Base-by-base conservation (phyloP, 306 rosid genomes). In the Glycine tomentella region DNA sequence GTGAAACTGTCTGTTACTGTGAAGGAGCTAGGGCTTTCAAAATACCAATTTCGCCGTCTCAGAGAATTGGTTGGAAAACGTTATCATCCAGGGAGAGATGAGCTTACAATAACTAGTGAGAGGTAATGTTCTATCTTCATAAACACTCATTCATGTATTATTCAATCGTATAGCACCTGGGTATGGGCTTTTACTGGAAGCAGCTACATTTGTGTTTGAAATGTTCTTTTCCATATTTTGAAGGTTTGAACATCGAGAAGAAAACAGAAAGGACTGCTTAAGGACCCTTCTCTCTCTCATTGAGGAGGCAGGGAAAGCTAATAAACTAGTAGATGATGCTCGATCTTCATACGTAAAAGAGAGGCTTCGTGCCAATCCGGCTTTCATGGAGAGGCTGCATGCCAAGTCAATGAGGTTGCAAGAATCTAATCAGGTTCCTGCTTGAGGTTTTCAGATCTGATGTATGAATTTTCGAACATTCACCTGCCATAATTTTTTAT, bases 171-270 rank as follows among this genome's bases (percentile, higher is more conserved):
- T n/a, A 53, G 45, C 44, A 52, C 71, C 36, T 63, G 5, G 13
- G 45, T 74, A 6, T 20, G 8, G 68, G 3, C 73, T 45, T 58
- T 65, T 57, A n/a, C 68, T 77, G 50, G 72, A 80, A 46, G 78
- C 76, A 71, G n/a, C 52, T 51, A 36, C 56, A 46, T n/a, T 40
- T 55, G 50, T 53, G 53, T 64, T 73, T 78, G 8, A 62, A 40
- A 14, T 82, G 20, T 70, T 74, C 34, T 70, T 78, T 64, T 69
- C 64, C 81, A 15, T 78, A 25, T 78, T 79, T 73, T 81, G 72
- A 85, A 96, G 99, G 89, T 96, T 84, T 76, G 99, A 93, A 70
- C 97, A 96, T 75, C 91, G 97, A 53, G 98, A 96, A 81, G 99
- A 96, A 84, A 96, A 93, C 88, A 89, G 94, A 87, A 96, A 93